phyloP scores from a whole-genome alignment of 2,329 filamentous ascomycete genomes.

The Delphinella strobiligena region DNA sequence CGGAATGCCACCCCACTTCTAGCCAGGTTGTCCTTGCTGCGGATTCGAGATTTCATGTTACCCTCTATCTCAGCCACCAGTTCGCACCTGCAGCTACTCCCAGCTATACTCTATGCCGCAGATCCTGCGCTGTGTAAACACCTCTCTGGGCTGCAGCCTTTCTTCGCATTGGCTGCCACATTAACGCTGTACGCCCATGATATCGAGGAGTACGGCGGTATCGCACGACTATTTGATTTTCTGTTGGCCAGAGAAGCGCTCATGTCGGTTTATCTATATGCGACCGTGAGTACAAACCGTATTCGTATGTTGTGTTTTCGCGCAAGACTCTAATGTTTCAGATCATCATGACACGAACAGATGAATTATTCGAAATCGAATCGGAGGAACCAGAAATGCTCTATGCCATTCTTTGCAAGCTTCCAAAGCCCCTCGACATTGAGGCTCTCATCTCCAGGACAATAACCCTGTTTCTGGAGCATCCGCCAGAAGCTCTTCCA shows the following conservation, averaged over 20 bases:
- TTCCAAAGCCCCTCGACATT: constrained; percentile 69
- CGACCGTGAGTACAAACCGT: constrained; percentile 40
- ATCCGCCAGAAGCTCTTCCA: constrained; percentile 62
- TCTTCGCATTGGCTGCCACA: constrained; percentile 86
- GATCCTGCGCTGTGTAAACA: constrained; percentile 64
- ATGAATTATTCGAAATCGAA: constrained; percentile 76
- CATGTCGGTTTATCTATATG: constrained; percentile 84
- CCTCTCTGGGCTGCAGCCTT: constrained; percentile 50
- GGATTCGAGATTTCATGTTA: constrained; percentile 96
- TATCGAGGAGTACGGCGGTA: constrained; percentile 78
- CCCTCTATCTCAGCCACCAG: constrained; percentile 72
- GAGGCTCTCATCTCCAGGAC: constrained; percentile 63
- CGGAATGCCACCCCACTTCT: constrained; percentile 50
- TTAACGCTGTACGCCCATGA: constrained; percentile 96
- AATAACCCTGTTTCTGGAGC: constrained; percentile 46
- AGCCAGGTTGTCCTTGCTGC: constrained; percentile 71
- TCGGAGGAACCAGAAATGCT: constrained; percentile 83
- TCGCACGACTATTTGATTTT: constrained; percentile 84
- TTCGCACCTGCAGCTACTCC: constrained; percentile 75
- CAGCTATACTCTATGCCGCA: constrained; percentile 61
- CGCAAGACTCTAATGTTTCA: constrained; percentile 20
- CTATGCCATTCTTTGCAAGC: constrained; percentile 73
- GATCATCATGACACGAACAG: constrained; percentile 67
- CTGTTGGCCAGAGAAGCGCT: constrained; percentile 78
- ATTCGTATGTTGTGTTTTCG: too few species aligned